Evolutionary conservation across 169 alveolate species (phyloP).

Genomic region (Hammondia hammondi): DNA sequence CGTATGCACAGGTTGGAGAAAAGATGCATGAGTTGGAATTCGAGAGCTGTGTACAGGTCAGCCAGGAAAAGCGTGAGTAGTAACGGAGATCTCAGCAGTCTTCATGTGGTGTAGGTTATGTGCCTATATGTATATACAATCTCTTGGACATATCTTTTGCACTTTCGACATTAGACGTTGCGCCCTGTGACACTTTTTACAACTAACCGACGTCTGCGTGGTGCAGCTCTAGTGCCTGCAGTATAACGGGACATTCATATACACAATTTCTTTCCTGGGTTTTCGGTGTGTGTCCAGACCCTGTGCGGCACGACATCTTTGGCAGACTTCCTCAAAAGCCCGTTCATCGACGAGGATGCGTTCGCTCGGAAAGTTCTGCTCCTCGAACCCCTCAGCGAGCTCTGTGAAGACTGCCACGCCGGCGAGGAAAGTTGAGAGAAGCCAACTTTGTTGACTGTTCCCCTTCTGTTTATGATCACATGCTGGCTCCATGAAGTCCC

Average conservation of each 20-base stretch:
- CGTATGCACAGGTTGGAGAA: constrained; percentile 18
- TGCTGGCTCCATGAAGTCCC: too few relatives aligned
- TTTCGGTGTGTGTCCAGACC: not conserved
- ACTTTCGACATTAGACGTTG: too few relatives aligned
- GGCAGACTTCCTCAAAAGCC: not conserved
- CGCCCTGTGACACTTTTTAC: too few relatives aligned
- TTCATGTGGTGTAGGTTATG: too few relatives aligned
- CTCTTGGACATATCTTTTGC: too few relatives aligned
- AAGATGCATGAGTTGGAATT: constrained; percentile 17
- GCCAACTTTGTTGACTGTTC: too few relatives aligned
- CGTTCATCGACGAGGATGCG: not conserved
- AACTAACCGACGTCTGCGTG: too few relatives aligned
- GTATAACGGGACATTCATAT: not conserved
- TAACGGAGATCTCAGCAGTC: too few relatives aligned
- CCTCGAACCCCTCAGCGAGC: not conserved
- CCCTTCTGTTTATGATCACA: too few relatives aligned
- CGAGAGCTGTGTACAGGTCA: constrained; percentile 33
- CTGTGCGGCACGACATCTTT: constrained; percentile 30
- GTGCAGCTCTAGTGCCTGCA: too few relatives aligned
- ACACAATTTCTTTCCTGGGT: not conserved
- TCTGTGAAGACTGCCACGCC: not conserved
- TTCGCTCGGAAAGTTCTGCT: constrained; percentile 22
- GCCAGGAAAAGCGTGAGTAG: not conserved
- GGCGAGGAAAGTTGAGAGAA: not conserved
- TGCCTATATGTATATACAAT: too few relatives aligned